Conservation (phyloP, 352 stramenopile genomes). For the Pythium sukuiense region DNA sequence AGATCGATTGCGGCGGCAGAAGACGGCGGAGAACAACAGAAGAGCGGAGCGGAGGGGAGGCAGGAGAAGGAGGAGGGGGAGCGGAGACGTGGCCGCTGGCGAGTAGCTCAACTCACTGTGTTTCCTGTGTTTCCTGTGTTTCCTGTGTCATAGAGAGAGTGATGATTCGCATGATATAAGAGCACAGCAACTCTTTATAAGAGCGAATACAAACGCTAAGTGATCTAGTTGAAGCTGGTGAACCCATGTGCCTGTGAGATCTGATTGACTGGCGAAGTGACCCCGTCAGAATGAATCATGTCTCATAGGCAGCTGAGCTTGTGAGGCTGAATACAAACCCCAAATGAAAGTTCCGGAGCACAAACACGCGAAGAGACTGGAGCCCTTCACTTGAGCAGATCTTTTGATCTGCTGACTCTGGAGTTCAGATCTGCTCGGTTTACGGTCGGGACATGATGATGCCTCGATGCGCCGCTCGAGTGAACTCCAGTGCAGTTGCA, state of each 20-base stretch:
- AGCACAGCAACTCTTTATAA: conserved; percentile 9
- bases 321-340: neutral
- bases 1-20: neutral
- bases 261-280: conserved; percentile 5
- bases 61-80: neutral
- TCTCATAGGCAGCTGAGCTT: neutral
- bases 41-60: neutral
- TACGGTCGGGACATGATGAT: neutral
- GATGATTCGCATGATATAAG: conserved; percentile 13
- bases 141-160: neutral
- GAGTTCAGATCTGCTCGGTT: neutral
- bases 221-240: neutral
- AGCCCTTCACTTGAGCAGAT: neutral
- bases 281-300: neutral
- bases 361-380: neutral
- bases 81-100: neutral
- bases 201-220: conserved; percentile 20
- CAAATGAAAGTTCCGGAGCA: neutral
- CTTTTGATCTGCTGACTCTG: neutral
- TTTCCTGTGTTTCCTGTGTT: too few relatives aligned
- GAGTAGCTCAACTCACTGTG: neutral
- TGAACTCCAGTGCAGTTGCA: neutral
- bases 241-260: conserved; percentile 5
- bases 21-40: neutral
- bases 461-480: neutral